Evolutionary conservation across 2,329 filamentous ascomycete genomes (phyloP).

Genomic region (Calycina herbarum): DNA sequence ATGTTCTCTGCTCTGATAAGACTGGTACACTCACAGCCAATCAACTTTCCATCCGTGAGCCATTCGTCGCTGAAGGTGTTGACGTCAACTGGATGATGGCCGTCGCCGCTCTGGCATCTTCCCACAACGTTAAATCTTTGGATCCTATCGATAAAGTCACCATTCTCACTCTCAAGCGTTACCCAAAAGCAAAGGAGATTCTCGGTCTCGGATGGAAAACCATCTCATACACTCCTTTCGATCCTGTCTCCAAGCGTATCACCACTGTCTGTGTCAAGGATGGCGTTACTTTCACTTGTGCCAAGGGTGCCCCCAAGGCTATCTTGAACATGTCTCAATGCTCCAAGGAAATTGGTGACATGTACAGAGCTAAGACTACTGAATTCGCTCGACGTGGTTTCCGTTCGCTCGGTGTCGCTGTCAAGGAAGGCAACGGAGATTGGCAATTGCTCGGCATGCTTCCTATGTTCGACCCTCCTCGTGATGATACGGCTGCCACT

Average conservation of each 20-base stretch:
- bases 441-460: conserved; percentile 74
- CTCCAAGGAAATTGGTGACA: conserved; percentile 60
- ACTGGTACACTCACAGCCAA: conserved; percentile 76
- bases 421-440: conserved; percentile 72
- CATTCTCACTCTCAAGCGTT: conserved; percentile 72
- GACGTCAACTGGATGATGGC: conserved; percentile 87
- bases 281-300: conserved; percentile 69
- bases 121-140: conserved; percentile 76
- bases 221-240: conserved; percentile 76
- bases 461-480: conserved; percentile 78
- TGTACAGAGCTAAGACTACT: conserved; percentile 71
- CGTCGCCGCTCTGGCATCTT: conserved; percentile 73
- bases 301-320: conserved; percentile 77
- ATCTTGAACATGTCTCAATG: conserved; percentile 70
- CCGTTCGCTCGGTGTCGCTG: conserved; percentile 76
- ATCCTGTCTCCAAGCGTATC: conserved; percentile 79
- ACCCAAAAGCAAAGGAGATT: conserved; percentile 76
- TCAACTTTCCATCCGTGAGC: conserved; percentile 74
- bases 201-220: conserved; percentile 73
- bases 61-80: conserved; percentile 73
- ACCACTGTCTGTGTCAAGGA: conserved; percentile 69
- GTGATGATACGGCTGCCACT: conserved; percentile 76
- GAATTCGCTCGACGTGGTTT: conserved; percentile 80
- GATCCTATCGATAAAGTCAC: conserved; percentile 81
- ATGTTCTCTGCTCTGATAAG: conserved; percentile 80